These are phyloP conservation scores for Pinus taeda DNA, from an alignment of 75 land plant genomes.

Conservation along the genomic window DNA sequence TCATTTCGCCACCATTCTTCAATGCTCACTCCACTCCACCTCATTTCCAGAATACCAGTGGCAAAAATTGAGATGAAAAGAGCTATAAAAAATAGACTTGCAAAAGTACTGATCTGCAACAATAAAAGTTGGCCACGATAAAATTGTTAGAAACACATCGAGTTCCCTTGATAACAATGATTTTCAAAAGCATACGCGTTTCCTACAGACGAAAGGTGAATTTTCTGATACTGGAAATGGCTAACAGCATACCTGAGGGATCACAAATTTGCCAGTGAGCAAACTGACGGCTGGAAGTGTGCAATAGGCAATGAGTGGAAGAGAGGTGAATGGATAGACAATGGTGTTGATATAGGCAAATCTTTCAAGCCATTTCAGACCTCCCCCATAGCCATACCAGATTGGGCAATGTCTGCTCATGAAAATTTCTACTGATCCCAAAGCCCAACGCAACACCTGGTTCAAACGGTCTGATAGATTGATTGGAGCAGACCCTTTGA, in stretches of 20 bases:
- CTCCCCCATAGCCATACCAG: constrained; percentile 65
- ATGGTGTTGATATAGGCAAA: constrained; percentile 93
- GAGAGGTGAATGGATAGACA: constrained; percentile 85
- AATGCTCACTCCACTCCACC: constrained; percentile 91
- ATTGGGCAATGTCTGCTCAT: constrained; percentile 73
- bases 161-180: not conserved
- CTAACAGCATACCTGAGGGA: constrained; percentile 56
- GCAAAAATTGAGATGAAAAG: constrained; percentile 71
- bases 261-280: constrained; percentile 95
- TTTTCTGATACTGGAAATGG: not conserved
- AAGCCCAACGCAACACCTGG: constrained; percentile 86
- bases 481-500: constrained; percentile 89
- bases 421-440: constrained; percentile 85
- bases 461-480: constrained; percentile 79
- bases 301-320: constrained; percentile 89
- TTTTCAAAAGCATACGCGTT: not conserved
- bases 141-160: not conserved
- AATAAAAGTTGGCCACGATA: not conserved
- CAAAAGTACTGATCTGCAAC: constrained; percentile 80
- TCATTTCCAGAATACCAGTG: constrained; percentile 77
- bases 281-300: constrained; percentile 87
- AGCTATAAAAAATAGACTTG: constrained; percentile 74
- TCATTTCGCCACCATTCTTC: constrained; percentile 99
- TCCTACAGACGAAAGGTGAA: not conserved
- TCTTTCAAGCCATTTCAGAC: constrained; percentile 90